Percentiles rank a stretch among this genome's conserved stretches.
These are phyloP conservation scores for Colletotrichum magnum DNA, from an alignment of 2,329 filamentous ascomycete genomes.

Conservation along the genomic window DNA sequence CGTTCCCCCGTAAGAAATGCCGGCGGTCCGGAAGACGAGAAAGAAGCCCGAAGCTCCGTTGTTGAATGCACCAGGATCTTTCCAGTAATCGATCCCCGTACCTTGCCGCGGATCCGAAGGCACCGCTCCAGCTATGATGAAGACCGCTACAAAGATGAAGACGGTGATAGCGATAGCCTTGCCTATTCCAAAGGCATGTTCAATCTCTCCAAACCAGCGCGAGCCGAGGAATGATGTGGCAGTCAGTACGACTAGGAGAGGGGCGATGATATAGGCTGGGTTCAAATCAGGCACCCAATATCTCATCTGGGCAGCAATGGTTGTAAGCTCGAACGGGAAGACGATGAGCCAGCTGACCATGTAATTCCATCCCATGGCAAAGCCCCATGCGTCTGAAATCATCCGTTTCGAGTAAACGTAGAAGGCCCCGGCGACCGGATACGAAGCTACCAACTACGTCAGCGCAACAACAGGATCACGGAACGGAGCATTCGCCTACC, in stretches of 20 bases:
- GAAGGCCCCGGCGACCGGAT: slow-evolving; percentile 54
- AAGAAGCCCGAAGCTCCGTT: slow-evolving; percentile 59
- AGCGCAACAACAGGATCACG: neutral
- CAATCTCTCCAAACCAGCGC: slow-evolving; percentile 61
- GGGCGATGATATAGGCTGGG: slow-evolving; percentile 51
- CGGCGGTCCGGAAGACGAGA: slow-evolving; percentile 59
- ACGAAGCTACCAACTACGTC: slow-evolving; percentile 44
- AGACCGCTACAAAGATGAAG: slow-evolving; percentile 70
- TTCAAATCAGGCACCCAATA: slow-evolving; percentile 48
- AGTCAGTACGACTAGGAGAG: slow-evolving; percentile 55
- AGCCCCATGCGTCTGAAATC: slow-evolving; percentile 54
- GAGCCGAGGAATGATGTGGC: slow-evolving; percentile 63
- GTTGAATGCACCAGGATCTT: slow-evolving; percentile 59
- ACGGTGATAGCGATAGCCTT: slow-evolving; percentile 66
- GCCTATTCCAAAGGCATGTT: slow-evolving; percentile 66
- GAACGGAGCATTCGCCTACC: slow-evolving; percentile 29
- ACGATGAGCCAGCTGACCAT: slow-evolving; percentile 53
- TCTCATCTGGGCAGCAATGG: slow-evolving; percentile 49
- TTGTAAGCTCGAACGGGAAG: slow-evolving; percentile 55
- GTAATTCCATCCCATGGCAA: slow-evolving; percentile 58
- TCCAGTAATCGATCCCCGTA: slow-evolving; percentile 61
- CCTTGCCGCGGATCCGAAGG: slow-evolving; percentile 52
- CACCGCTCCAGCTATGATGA: slow-evolving; percentile 65
- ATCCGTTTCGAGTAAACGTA: slow-evolving; percentile 56
- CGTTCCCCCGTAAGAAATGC: slow-evolving; percentile 61